A percentile compares a stretch with the other conserved stretches of the same genome.
phyloP scores from a whole-genome alignment of 2,329 filamentous ascomycete species.

The Nothophoma quercina region DNA sequence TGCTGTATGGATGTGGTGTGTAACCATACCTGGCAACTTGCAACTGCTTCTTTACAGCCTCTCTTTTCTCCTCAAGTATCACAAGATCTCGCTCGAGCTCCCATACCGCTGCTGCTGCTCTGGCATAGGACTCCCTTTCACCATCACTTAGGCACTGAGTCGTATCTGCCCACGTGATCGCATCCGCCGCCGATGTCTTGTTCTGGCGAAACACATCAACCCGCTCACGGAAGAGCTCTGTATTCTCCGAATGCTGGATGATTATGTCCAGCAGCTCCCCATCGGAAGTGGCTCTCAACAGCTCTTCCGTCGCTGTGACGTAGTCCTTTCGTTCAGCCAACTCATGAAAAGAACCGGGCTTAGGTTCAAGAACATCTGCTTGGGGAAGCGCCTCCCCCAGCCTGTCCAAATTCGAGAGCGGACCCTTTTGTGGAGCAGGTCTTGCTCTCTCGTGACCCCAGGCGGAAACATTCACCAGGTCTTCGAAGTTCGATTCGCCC shows the following conservation, averaged over 20 bases:
- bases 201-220: neutral
- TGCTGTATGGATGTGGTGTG: neutral
- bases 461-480: neutral
- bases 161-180: neutral
- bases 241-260: too few species aligned
- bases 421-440: neutral
- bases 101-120: neutral
- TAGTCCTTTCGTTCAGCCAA: neutral
- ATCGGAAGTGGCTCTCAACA: neutral
- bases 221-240: neutral
- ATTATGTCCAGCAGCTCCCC: neutral
- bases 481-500: neutral
- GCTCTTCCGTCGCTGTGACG: neutral
- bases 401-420: too few species aligned
- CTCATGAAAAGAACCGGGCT: too few species aligned
- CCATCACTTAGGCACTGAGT: neutral
- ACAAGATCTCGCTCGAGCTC: constrained; percentile 4
- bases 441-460: neutral
- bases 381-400: neutral
- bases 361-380: neutral
- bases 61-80: neutral
- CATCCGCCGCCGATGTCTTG: neutral
- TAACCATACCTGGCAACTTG: neutral
- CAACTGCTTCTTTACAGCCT: neutral
- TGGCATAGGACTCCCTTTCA: neutral